Evolutionary conservation across 2,329 filamentous ascomycete species (phyloP).

Genomic region (Immersiporthe knoxdaviesiana): DNA sequence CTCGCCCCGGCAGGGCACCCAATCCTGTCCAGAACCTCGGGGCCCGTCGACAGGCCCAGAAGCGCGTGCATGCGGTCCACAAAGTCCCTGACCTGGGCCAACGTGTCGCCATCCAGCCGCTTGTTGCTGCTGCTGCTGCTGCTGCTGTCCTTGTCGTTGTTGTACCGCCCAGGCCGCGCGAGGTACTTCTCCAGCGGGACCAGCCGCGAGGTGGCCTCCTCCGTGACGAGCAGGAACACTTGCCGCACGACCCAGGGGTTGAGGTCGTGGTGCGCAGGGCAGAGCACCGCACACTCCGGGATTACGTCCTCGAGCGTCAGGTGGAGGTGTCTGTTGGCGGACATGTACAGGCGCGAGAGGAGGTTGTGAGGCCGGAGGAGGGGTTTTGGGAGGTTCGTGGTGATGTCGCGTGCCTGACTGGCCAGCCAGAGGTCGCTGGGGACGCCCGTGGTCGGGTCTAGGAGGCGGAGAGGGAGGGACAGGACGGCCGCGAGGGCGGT

Average conservation of each 20-base stretch:
- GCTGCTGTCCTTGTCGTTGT: not conserved
- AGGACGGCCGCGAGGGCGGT: conserved; percentile 42
- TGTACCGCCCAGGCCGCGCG: conserved; percentile 19
- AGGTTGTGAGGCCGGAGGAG: conserved; percentile 40
- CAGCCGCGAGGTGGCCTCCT: conserved; percentile 45
- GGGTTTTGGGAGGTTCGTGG: conserved; percentile 35
- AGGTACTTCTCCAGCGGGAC: conserved; percentile 36
- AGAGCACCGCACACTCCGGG: conserved; percentile 32
- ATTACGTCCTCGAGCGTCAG: conserved; percentile 27
- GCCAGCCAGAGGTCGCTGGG: conserved; percentile 43
- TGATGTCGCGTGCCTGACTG: conserved; percentile 39
- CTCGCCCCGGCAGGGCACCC: conserved; percentile 21
- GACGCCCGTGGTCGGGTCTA: conserved; percentile 34
- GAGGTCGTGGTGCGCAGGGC: conserved; percentile 30
- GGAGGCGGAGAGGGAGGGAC: conserved; percentile 40
- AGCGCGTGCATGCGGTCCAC: conserved; percentile 34
- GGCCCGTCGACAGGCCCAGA: conserved; percentile 21
- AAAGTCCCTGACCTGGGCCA: conserved; percentile 32
- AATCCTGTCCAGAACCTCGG: conserved; percentile 29
- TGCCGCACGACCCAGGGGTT: conserved; percentile 37
- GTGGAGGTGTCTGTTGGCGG: conserved; percentile 25
- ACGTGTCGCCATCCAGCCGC: not conserved
- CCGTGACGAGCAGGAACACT: conserved; percentile 46
- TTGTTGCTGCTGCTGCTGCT: not conserved
- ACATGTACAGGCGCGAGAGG: conserved; percentile 35